Percentiles rank a stretch among this genome's conserved stretches.
Conservation (phyloP, 495 filamentous ascomycete species). For the Trichoderma parareesei region DNA sequence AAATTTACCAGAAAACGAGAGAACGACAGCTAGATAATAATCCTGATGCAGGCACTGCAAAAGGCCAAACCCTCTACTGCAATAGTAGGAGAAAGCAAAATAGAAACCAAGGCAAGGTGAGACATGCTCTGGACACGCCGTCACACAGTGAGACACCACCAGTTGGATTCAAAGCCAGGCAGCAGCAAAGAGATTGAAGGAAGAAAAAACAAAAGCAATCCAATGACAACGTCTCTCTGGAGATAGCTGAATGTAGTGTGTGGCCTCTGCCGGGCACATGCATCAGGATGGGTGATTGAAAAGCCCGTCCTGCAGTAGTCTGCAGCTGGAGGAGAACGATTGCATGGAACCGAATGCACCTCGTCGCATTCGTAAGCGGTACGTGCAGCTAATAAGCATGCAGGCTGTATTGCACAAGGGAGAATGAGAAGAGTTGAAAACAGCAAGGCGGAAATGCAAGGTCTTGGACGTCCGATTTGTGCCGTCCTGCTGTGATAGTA, state of each 20-base stretch:
- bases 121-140: background rate
- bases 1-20: background rate
- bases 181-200: background rate
- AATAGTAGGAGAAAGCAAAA: background rate
- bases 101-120: background rate
- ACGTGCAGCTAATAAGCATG: background rate
- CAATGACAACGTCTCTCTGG: too few relatives aligned
- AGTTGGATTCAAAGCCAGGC: background rate
- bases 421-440: background rate
- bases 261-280: background rate
- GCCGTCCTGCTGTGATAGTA: background rate
- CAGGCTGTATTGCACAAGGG: background rate
- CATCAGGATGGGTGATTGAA: background rate
- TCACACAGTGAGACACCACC: background rate
- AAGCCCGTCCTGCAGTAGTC: conserved; percentile 2
- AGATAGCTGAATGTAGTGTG: background rate
- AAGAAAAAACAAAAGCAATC: too few relatives aligned
- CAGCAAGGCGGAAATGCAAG: background rate
- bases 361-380: background rate
- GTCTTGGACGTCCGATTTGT: background rate
- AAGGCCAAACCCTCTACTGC: background rate
- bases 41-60: too few relatives aligned
- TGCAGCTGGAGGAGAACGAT: background rate
- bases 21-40: too few relatives aligned
- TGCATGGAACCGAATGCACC: background rate